Base-by-base conservation (phyloP, 2,329 filamentous ascomycete species). In the Harringtonia lauricola region DNA sequence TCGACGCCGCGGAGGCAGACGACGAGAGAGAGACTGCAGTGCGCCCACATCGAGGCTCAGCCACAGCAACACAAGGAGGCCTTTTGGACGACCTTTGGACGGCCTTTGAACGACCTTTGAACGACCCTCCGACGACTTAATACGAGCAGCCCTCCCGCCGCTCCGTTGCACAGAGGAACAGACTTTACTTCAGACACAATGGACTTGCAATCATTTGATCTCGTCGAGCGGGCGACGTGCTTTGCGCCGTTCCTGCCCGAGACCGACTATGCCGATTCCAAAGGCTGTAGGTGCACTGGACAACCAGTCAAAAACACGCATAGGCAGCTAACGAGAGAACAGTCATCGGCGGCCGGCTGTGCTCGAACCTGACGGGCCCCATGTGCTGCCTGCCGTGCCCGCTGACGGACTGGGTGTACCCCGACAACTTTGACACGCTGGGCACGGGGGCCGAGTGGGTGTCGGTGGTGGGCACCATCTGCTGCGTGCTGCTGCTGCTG, bases 341-440 rank as follows among this genome's bases (percentile, higher is more conserved):
- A 29, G 28, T 29, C 8, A 29, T 79, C 34, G 64, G 67, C 19
- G 79, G 79, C 39, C 63, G 73, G 24, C 51, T 76, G 33, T 77
- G 73, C 55, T 64, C 66, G 73, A 59, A 55, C 9, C 51, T 74
- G 21, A 57, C 66, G 7, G 61, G 64, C 12, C 68, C 79, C 5
- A 69, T 68, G 30, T 98, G 92, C 61, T 98, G 92, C 61, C 63
- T 98, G 45, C 92, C 92, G 48, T 98, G 92, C 61, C 92, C 92
- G 28, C 71, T 86, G 56, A 83, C 84, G 12, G 77, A 90, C 45
- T 96, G 83, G 81, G 64, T 75, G 21, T 80, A 81, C 50, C 70
- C 76, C 13, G 71, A 78, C 51, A 72, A 65, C 54, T 83, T 83
- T 59, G 49, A 64, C 17, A 67, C 67, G 2, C 57, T 86, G 54